phyloP scores from a whole-genome alignment of 1,284 basidiomycete genomes.

The Apiotrichum domesticum region DNA sequence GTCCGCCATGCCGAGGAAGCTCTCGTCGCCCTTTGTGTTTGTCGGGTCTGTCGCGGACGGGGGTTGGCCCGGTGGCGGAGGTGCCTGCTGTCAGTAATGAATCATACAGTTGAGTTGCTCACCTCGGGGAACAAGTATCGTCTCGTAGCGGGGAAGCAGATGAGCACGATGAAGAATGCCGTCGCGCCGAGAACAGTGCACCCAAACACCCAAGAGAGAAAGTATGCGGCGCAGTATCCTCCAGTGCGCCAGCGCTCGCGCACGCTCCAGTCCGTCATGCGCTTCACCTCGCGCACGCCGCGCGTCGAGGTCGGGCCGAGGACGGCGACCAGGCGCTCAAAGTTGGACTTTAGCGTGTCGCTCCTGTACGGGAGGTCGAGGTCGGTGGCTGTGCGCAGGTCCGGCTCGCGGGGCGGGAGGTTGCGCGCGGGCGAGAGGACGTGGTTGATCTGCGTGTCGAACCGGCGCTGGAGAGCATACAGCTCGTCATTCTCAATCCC shows the following conservation, averaged over 20 bases:
- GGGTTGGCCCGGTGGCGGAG: background rate
- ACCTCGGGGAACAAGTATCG: constrained; percentile 53
- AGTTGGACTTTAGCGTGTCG: constrained; percentile 48
- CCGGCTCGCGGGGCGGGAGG: constrained; percentile 44
- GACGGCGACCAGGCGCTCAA: constrained; percentile 53
- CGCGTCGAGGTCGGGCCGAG: constrained; percentile 50
- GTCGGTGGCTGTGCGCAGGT: constrained; percentile 11
- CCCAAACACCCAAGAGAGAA: constrained; percentile 49
- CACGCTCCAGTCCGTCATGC: constrained; percentile 48
- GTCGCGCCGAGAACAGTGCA: constrained; percentile 47
- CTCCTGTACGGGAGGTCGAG: constrained; percentile 38
- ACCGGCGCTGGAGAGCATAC: constrained; percentile 45
- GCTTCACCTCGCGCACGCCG: constrained; percentile 50
- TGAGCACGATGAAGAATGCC: constrained; percentile 47
- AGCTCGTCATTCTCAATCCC: constrained; percentile 48
- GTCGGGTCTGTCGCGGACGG: background rate
- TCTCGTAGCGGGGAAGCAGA: constrained; percentile 50
- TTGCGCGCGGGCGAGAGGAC: constrained; percentile 38
- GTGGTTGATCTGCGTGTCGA: constrained; percentile 49
- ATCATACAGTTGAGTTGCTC: background rate
- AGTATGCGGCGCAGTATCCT: constrained; percentile 49
- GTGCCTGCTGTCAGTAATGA: background rate
- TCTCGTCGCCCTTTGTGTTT: constrained; percentile 38
- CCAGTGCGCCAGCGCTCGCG: constrained; percentile 50
- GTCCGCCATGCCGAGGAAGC: constrained; percentile 40